Evolutionary conservation across 805 yeast genomes (phyloP).

Genomic region (Saccharomycopsis oosterbeekiorum): DNA sequence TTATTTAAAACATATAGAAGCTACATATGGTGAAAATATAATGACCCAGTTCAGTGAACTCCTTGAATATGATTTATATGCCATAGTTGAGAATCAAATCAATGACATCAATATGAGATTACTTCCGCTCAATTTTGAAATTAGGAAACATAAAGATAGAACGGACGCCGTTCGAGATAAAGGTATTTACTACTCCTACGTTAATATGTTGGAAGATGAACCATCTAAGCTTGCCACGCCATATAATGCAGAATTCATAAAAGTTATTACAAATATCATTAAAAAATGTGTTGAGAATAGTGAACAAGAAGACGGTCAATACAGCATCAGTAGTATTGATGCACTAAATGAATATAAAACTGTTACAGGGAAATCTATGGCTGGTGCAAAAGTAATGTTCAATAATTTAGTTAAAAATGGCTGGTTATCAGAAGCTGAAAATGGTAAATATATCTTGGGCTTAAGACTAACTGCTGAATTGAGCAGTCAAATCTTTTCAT

Average conservation of each 20-base stretch:
- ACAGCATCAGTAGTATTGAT: slow-evolving; percentile 7
- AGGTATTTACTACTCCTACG: slow-evolving; percentile 11
- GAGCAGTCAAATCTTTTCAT: slow-evolving; percentile 1
- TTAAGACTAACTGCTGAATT: slow-evolving; percentile 14
- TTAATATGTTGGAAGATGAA: slow-evolving; percentile 11
- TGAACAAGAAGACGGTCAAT: neutral
- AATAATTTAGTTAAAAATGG: slow-evolving; percentile 11
- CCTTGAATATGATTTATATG: slow-evolving; percentile 2
- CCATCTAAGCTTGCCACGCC: slow-evolving; percentile 10
- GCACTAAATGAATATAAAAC: slow-evolving; percentile 9
- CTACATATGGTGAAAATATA: neutral
- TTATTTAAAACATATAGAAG: slow-evolving; percentile 1
- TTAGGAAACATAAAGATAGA: slow-evolving; percentile 12
- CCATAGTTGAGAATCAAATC: slow-evolving; percentile 4
- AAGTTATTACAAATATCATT: slow-evolving; percentile 9
- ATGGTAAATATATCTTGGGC: slow-evolving; percentile 10
- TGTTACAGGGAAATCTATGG: slow-evolving; percentile 9
- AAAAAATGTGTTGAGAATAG: slow-evolving; percentile 5
- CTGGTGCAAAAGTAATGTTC: slow-evolving; percentile 9
- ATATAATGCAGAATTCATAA: slow-evolving; percentile 12
- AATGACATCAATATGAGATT: slow-evolving; percentile 9
- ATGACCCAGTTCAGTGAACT: neutral
- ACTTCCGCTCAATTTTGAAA: slow-evolving; percentile 12
- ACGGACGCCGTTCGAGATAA: neutral
- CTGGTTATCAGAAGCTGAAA: slow-evolving; percentile 7